Evolutionary conservation across 495 filamentous ascomycete genomes (phyloP), one percentile per base, ranked within the genome.

Genomic region (Eremomyces bilateralis): DNA sequence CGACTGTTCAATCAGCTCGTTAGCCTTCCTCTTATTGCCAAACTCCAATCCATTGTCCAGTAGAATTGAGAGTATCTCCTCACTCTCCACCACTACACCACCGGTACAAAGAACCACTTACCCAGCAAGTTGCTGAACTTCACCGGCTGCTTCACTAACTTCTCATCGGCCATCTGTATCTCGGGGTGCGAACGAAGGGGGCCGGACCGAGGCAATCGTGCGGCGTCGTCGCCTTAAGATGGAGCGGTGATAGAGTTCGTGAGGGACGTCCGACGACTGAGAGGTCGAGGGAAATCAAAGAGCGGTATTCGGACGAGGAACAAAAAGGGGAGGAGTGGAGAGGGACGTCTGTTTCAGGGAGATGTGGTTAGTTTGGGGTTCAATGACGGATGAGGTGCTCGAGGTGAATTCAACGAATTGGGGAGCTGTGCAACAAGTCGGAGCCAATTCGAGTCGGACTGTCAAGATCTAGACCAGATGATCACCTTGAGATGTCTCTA

Each of bases 101-200:
- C n/a, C n/a, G n/a, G n/a, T n/a, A 29, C 10, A n/a, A n/a, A 15
- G 15, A 30, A 33, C 8, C 34, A 61, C 68, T 53, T 55, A 74
- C 69, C 67, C 49, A 97, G 64, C 67, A 97, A 60, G 61, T 95
- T 97, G 63, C 82, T 92, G 69, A 95, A 95, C 71, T 92, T 95
- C 67, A 97, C 73, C 42, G 90, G 90, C 71, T 97, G 95, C 77
- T 94, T 95, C 76, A 93, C 83, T 47, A 84, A 62, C 61, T 54
- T 64, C 49, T 65, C 61, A 50, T 61, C 58, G 50, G 64, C 57
- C 53, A 69, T 61, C 42, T 37, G 21, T 29, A 40, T 25, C 27
- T 36, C 21, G 34, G 48, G 31, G 39, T 42, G 37, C 27, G 12
- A 31, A 20, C 11, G 33, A 21, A 41, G 34, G 48, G 49, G 42